Evolutionary conservation across 148 eudicot genomes (phyloP).

Genomic region (Talinum fruticosum): DNA sequence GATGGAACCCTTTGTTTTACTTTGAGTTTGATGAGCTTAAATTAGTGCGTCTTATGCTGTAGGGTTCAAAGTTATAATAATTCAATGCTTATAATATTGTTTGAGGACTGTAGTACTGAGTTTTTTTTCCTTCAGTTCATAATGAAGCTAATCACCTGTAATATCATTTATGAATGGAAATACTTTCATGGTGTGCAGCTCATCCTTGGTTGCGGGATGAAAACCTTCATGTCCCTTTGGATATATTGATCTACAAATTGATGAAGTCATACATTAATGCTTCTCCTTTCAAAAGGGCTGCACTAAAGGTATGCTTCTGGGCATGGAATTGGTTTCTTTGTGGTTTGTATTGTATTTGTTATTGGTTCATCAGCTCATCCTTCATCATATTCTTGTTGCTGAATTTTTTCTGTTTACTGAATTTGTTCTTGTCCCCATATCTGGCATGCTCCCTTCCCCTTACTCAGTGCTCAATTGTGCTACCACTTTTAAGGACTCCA

Average conservation of each 20-base stretch:
- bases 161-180: not conserved
- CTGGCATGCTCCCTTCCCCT: not conserved
- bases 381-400: not conserved
- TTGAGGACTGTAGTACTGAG: not conserved
- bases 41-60: not conserved
- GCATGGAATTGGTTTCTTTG: not conserved
- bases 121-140: not conserved
- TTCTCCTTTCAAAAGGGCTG: slow-evolving; percentile 65
- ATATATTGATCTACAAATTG: slow-evolving; percentile 56
- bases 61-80: not conserved
- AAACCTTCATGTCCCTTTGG: slow-evolving; percentile 50
- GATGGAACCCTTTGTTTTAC: not conserved
- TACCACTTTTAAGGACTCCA: too few species aligned
- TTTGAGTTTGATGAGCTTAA: not conserved
- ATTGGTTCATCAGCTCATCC: not conserved
- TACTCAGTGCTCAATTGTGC: too few species aligned
- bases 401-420: not conserved
- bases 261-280: slow-evolving; percentile 60
- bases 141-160: not conserved
- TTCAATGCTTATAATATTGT: not conserved
- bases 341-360: not conserved
- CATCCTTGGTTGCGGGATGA: slow-evolving; percentile 62
- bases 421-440: not conserved
- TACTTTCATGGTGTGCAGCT: slow-evolving; percentile 32
- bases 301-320: slow-evolving; percentile 44